Evolutionary conservation across 106 monocot genomes (phyloP).

Genomic region (Phalaenopsis aphrodite): DNA sequence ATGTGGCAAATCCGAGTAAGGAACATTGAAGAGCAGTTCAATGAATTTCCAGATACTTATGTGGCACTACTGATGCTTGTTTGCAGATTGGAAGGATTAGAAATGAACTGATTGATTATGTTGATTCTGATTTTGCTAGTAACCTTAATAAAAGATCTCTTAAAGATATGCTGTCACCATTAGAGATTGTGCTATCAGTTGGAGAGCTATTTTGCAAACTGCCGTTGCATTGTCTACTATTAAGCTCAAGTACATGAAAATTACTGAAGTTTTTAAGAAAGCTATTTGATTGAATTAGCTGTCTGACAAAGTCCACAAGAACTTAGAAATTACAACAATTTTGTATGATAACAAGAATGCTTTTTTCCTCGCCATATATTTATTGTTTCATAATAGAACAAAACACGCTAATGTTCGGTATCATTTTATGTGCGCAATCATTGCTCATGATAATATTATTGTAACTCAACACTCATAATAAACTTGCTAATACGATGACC

Average conservation of each 20-base stretch:
- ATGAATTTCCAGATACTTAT: neutral
- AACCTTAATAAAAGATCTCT: neutral
- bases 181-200: neutral
- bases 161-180: neutral
- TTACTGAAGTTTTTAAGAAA: neutral
- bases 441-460: neutral
- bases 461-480: neutral
- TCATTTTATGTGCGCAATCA: neutral
- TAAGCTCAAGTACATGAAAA: neutral
- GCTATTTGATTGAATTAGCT: neutral
- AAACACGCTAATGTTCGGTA: neutral
- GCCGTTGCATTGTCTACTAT: neutral
- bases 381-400: neutral
- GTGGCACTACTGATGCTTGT: neutral
- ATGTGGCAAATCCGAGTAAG: neutral
- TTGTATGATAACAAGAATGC: neutral
- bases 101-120: neutral
- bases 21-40: neutral
- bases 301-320: neutral
- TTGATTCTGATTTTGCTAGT: conserved; percentile 2
- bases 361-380: neutral
- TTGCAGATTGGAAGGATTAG: neutral
- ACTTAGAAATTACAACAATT: neutral
- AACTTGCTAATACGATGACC: neutral
- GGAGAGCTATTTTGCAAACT: neutral